These are phyloP conservation scores for Colletotrichum australisinense DNA, from an alignment of 2,329 filamentous ascomycete genomes.

Conservation along the genomic window DNA sequence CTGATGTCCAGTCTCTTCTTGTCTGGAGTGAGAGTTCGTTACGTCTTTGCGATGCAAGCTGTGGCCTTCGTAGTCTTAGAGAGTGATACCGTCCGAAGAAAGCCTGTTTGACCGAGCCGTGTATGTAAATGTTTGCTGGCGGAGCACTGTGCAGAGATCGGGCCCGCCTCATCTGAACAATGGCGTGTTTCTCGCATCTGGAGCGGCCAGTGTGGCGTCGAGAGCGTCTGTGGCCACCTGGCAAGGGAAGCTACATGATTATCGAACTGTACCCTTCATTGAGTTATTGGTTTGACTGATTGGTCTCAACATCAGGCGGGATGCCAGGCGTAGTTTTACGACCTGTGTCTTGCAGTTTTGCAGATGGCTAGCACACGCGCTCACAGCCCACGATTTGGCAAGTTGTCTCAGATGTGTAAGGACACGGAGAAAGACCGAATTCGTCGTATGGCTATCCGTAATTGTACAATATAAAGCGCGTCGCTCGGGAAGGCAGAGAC, in stretches of 20 bases:
- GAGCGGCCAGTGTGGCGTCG: not conserved
- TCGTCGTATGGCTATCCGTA: not conserved
- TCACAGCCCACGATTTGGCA: conserved; percentile 1
- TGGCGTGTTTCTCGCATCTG: conserved; percentile 18
- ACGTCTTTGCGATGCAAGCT: not conserved
- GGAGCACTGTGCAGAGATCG: conserved; percentile 17
- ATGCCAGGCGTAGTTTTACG: not conserved
- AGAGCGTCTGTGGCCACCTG: conserved; percentile 12
- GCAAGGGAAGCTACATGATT: not conserved
- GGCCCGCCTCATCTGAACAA: conserved; percentile 18
- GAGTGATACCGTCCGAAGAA: not conserved
- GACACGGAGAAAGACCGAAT: not conserved
- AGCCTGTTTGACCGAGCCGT: conserved; percentile 17
- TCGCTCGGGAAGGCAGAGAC: not conserved
- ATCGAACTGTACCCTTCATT: not conserved
- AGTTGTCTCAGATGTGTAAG: conserved; percentile 1
- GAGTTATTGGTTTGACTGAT: not conserved
- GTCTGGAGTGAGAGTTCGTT: conserved; percentile 7
- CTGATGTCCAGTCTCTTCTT: conserved; percentile 9
- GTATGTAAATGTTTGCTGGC: conserved; percentile 14
- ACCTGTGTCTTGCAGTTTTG: conserved; percentile 5
- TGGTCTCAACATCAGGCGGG: not conserved
- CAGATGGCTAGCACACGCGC: conserved; percentile 8
- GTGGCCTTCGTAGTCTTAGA: conserved; percentile 2
- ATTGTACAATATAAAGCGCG: not conserved